Conservation (phyloP, 1,284 basidiomycete species). For the Fomitopsis palustris region DNA sequence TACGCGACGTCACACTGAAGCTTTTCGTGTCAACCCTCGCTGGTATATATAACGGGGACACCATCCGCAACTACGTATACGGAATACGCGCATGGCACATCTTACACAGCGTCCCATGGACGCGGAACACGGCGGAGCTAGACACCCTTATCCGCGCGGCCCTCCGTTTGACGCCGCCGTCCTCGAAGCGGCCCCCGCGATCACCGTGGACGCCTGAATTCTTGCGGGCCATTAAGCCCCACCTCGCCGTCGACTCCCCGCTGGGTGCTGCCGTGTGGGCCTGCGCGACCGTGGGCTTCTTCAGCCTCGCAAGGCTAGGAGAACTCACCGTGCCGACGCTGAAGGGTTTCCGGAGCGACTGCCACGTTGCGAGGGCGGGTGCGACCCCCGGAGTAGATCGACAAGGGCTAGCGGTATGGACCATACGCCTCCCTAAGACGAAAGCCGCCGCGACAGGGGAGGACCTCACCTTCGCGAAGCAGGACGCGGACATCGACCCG, state of each 20-base stretch:
- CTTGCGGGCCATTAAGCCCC: conserved; percentile 11
- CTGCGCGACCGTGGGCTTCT: conserved; percentile 5
- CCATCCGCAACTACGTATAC: conserved; percentile 27
- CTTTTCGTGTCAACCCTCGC: conserved; percentile 19
- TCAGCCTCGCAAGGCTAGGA: not conserved
- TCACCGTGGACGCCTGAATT: conserved; percentile 19
- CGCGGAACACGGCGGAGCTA: not conserved
- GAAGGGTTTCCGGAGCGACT: not conserved
- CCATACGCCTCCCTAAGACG: not conserved
- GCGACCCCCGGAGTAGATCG: not conserved
- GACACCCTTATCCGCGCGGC: conserved; percentile 18
- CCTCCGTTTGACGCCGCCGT: conserved; percentile 15
- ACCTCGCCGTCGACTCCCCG: conserved; percentile 17
- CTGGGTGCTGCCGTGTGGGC: conserved; percentile 7
- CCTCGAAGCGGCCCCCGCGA: conserved; percentile 20
- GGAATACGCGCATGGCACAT: conserved; percentile 25
- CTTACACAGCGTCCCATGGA: conserved; percentile 21
- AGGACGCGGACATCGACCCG: too few relatives aligned
- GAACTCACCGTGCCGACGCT: conserved; percentile 2
- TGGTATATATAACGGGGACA: conserved; percentile 13
- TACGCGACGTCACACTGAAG: not conserved
- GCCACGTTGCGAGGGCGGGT: conserved; percentile 2
- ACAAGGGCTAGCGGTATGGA: conserved; percentile 1
- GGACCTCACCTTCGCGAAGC: too few relatives aligned
- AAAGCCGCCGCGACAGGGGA: too few relatives aligned